A percentile compares a stretch with the other conserved stretches of the same genome.
phyloP scores from a whole-genome alignment of 768 basidiomycete genomes.

The Leccinum subgranulosum region DNA sequence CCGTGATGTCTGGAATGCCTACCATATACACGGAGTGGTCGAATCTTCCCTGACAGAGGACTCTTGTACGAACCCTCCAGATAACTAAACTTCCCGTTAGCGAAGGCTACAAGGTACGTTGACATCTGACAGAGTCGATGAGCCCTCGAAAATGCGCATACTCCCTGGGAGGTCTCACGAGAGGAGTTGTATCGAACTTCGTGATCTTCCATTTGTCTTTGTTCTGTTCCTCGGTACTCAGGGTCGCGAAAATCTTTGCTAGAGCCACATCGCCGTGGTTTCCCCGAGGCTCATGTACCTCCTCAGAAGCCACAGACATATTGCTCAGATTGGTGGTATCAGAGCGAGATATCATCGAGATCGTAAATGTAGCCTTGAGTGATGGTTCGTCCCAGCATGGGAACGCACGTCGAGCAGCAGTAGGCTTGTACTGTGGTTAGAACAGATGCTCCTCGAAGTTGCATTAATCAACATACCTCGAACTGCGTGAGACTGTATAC shows the following conservation, averaged over 20 bases:
- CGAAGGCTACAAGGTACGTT: conserved; percentile 84
- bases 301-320: conserved; percentile 74
- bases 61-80: conserved; percentile 75
- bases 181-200: conserved; percentile 76
- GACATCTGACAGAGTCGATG: conserved; percentile 51
- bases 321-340: conserved; percentile 81
- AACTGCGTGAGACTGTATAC: conserved; percentile 87
- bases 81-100: conserved; percentile 74
- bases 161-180: conserved; percentile 32
- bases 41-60: conserved; percentile 72
- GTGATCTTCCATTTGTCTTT: conserved; percentile 73
- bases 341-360: conserved; percentile 76
- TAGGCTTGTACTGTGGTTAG: conserved; percentile 51
- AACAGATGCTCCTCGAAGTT: background rate
- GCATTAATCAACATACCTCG: conserved; percentile 44
- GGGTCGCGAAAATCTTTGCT: conserved; percentile 40
- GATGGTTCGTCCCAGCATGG: conserved; percentile 94
- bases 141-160: background rate
- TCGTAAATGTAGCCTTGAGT: conserved; percentile 77
- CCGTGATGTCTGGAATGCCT: conserved; percentile 15
- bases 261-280: conserved; percentile 33
- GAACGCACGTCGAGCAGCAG: conserved; percentile 77
- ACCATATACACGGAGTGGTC: conserved; percentile 87
- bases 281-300: conserved; percentile 37
- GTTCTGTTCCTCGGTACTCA: conserved; percentile 34